Percentiles rank a stretch among this genome's conserved stretches.
Evolutionary conservation across 2,329 filamentous ascomycete species (phyloP).

Genomic region (Verticillium zaregamsianum): DNA sequence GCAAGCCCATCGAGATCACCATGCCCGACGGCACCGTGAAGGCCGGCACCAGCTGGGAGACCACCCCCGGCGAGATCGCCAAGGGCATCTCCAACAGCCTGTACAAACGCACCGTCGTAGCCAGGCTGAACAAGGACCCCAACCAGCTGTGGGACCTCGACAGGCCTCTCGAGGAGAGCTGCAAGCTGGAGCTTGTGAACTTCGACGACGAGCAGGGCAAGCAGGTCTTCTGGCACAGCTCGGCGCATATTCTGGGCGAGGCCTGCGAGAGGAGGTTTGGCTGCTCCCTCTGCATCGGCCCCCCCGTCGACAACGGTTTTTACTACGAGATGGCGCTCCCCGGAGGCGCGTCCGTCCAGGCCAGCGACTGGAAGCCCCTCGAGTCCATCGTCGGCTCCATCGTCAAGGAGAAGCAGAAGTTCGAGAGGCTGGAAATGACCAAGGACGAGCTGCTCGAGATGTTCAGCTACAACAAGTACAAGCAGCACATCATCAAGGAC

Average conservation of each 20-base stretch:
- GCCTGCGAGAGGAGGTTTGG: conserved; percentile 87
- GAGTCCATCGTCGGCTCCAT: conserved; percentile 77
- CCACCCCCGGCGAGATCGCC: conserved; percentile 75
- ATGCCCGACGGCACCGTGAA: conserved; percentile 68
- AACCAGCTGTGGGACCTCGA: conserved; percentile 89
- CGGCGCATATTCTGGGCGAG: conserved; percentile 93
- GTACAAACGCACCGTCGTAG: conserved; percentile 82
- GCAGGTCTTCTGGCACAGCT: conserved; percentile 97
- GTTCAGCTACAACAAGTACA: conserved; percentile 98
- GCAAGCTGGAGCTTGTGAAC: conserved; percentile 77
- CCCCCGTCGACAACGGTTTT: conserved; percentile 86
- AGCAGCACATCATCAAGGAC: conserved; percentile 94
- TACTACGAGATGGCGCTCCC: conserved; percentile 76
- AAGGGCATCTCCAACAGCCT: conserved; percentile 80
- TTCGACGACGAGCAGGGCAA: conserved; percentile 73
- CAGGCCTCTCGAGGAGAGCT: conserved; percentile 82
- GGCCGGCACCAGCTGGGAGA: conserved; percentile 83
- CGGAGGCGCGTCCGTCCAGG: conserved; percentile 54
- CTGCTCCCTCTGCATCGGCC: conserved; percentile 89
- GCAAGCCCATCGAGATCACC: conserved; percentile 69
- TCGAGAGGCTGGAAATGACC: conserved; percentile 82
- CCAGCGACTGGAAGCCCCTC: conserved; percentile 78
- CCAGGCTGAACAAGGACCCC: conserved; percentile 60
- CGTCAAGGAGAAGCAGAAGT: conserved; percentile 95
- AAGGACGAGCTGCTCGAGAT: conserved; percentile 74